These are phyloP conservation scores for Phytopythium mirpurense DNA, from an alignment of 352 stramenopile genomes.

Conservation along the genomic window DNA sequence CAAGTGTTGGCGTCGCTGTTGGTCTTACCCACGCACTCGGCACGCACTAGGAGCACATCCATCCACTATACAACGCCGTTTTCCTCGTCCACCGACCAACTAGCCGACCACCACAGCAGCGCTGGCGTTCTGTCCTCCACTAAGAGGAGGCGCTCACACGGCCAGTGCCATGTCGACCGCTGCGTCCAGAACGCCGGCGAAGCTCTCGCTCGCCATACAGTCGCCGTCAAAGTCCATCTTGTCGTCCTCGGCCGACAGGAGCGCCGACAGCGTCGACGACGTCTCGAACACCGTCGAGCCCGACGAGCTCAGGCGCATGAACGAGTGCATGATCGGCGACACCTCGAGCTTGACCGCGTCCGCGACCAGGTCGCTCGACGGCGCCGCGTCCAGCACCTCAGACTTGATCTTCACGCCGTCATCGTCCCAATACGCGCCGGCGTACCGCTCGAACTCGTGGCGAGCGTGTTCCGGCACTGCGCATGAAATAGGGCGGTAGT, in stretches of 20 bases:
- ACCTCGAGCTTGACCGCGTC: neutral
- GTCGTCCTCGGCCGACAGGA: neutral
- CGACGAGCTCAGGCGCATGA: neutral
- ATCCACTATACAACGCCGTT: neutral
- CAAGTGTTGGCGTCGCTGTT: too few relatives aligned
- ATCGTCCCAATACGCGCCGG: neutral
- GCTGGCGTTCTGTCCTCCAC: too few relatives aligned
- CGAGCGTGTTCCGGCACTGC: neutral
- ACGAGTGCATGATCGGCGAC: conserved; percentile 3
- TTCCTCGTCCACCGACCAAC: neutral
- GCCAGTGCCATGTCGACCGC: neutral
- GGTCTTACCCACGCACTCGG: neutral
- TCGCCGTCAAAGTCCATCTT: neutral
- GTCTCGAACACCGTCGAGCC: neutral
- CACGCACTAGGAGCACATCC: neutral
- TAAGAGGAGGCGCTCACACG: too few relatives aligned
- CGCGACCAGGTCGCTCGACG: neutral
- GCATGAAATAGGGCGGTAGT: too few relatives aligned
- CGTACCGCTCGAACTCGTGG: neutral
- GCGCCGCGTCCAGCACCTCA: neutral
- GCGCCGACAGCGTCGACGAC: neutral
- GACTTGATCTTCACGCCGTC: neutral
- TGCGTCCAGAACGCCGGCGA: neutral
- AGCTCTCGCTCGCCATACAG: neutral
- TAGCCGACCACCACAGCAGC: too few relatives aligned